These are phyloP conservation scores for Carex myosuroides DNA, from an alignment of 176 grass and related monocot genomes.

Conservation along the genomic window DNA sequence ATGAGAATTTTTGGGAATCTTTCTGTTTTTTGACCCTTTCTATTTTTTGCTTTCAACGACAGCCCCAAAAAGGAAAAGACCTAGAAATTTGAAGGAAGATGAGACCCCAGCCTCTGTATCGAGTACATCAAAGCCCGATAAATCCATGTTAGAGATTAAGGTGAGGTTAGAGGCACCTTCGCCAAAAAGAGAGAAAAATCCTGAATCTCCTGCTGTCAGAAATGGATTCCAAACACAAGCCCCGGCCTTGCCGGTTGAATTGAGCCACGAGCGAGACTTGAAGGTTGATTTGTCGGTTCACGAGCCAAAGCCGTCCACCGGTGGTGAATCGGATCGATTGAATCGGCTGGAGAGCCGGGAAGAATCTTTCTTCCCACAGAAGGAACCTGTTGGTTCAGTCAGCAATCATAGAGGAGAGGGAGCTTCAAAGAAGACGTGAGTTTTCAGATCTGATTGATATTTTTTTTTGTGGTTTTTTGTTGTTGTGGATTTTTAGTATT, in stretches of 20 bases:
- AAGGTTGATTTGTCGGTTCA: slow-evolving; percentile 27
- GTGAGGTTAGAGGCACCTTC: slow-evolving; percentile 28
- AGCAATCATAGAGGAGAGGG: slow-evolving; percentile 45
- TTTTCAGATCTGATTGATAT: slow-evolving; percentile 24
- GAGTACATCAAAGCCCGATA: slow-evolving; percentile 39
- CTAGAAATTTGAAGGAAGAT: slow-evolving; percentile 70
- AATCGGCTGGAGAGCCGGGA: slow-evolving; percentile 43
- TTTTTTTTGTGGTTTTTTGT: slow-evolving; percentile 1
- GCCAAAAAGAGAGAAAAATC: slow-evolving; percentile 50
- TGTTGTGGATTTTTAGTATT: neutral
- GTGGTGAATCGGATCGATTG: slow-evolving; percentile 29
- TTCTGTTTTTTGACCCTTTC: neutral
- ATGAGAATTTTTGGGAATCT: neutral
- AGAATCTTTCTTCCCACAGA: slow-evolving; percentile 26
- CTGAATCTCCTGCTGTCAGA: slow-evolving; percentile 25
- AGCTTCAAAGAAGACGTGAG: slow-evolving; percentile 63
- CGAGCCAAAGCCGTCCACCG: slow-evolving; percentile 36
- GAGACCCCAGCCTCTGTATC: slow-evolving; percentile 32
- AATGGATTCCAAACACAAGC: slow-evolving; percentile 25
- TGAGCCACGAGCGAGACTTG: slow-evolving; percentile 38
- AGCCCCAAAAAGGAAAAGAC: slow-evolving; percentile 87
- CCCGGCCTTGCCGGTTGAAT: neutral
- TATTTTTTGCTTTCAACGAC: neutral
- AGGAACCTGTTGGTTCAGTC: slow-evolving; percentile 39
- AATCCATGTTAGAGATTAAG: slow-evolving; percentile 26